Evolutionary conservation across 2,329 filamentous ascomycete species (phyloP).

Genomic region (Penicillium palitans): DNA sequence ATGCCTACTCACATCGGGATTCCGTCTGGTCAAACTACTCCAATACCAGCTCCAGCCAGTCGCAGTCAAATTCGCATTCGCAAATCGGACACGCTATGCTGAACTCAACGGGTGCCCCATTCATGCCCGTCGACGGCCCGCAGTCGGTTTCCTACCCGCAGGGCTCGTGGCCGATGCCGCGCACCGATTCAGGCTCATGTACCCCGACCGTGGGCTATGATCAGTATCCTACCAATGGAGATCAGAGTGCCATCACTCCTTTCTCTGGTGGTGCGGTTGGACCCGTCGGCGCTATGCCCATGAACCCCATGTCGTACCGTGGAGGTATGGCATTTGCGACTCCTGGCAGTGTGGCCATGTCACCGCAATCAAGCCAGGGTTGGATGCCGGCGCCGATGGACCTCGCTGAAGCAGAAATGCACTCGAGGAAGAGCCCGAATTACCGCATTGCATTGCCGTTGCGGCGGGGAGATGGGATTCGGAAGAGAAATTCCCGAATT

Average conservation of each 20-base stretch:
- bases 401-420: conserved; percentile 50
- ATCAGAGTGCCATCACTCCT: conserved; percentile 45
- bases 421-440: conserved; percentile 64
- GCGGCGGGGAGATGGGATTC: conserved; percentile 79
- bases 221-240: conserved; percentile 57
- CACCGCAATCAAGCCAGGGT: conserved; percentile 63
- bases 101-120: conserved; percentile 57
- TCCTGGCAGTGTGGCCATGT: conserved; percentile 55
- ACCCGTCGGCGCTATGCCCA: conserved; percentile 42
- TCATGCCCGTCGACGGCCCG: conserved; percentile 60
- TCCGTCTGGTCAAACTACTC: conserved; percentile 53
- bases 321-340: conserved; percentile 53
- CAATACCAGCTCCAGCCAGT: conserved; percentile 44
- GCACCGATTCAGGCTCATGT: conserved; percentile 65
- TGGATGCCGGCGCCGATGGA: conserved; percentile 52
- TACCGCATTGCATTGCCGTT: conserved; percentile 72
- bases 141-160: conserved; percentile 39
- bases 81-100: conserved; percentile 51
- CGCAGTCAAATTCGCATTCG: conserved; percentile 45
- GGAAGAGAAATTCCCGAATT: conserved; percentile 98
- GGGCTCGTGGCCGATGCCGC: conserved; percentile 63
- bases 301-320: conserved; percentile 45
- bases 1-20: conserved; percentile 55
- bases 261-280: conserved; percentile 46
- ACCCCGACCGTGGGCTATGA: conserved; percentile 74